Percentiles rank a stretch among this genome's conserved stretches.
Conservation (phyloP, 2,329 filamentous ascomycete species). For the Sporothrix brunneoviolacea region DNA sequence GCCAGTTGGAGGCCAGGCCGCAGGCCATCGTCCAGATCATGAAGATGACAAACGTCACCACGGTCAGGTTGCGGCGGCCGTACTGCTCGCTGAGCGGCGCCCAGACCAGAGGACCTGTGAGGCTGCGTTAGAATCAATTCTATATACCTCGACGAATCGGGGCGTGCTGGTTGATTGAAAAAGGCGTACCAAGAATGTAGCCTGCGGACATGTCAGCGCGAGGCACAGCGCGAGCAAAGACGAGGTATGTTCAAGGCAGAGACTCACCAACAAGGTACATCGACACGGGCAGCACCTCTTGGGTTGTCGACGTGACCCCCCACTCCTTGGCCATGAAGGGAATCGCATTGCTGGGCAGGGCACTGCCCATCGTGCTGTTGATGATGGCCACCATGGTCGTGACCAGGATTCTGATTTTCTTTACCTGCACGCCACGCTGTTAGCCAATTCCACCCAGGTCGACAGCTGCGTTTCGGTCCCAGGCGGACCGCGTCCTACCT, state of each 20-base stretch:
- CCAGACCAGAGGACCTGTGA: constrained; percentile 54
- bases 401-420: constrained; percentile 48
- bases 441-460: too few relatives aligned
- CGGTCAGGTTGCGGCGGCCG: constrained; percentile 44
- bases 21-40: constrained; percentile 48
- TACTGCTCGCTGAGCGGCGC: constrained; percentile 61
- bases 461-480: too few relatives aligned
- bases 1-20: constrained; percentile 47
- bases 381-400: constrained; percentile 53
- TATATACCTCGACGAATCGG: too few relatives aligned
- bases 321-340: constrained; percentile 53
- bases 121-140: too few relatives aligned
- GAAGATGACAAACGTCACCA: constrained; percentile 42
- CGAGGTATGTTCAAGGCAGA: not conserved
- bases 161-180: too few relatives aligned
- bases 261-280: constrained; percentile 41
- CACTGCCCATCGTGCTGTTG: constrained; percentile 61
- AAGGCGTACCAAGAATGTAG: constrained; percentile 22
- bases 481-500: constrained; percentile 26
- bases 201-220: not conserved
- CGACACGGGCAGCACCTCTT: constrained; percentile 52
- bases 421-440: constrained; percentile 38
- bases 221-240: not conserved
- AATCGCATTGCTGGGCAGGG: constrained; percentile 58
- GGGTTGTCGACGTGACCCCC: constrained; percentile 40